These are phyloP conservation scores for Funneliformis mosseae DNA, from an alignment of 192 early-diverging fungal genomes.

Conservation along the genomic window DNA sequence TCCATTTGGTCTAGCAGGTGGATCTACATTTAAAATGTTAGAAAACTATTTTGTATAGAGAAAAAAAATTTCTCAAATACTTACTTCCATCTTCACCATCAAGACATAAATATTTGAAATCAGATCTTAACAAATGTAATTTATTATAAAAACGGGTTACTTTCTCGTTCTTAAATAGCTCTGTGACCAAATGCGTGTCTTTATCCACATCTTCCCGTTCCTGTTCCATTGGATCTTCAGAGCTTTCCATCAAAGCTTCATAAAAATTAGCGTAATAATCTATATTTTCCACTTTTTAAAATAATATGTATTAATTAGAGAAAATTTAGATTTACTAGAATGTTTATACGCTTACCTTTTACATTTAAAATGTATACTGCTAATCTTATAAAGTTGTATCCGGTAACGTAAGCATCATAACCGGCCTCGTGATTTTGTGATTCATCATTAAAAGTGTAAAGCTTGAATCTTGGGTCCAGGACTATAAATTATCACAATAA, in stretches of 20 bases:
- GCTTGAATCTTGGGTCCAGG: conserved; percentile 53
- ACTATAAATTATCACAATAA: conserved; percentile 35
- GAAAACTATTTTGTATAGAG: not conserved
- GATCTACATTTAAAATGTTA: not conserved
- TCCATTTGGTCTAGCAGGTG: conserved; percentile 13
- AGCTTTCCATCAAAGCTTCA: not conserved
- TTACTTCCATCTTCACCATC: conserved; percentile 47
- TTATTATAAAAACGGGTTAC: conserved; percentile 55
- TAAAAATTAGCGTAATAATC: not conserved
- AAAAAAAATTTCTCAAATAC: not conserved
- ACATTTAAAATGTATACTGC: conserved; percentile 51
- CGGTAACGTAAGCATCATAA: conserved; percentile 91
- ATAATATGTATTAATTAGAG: not conserved
- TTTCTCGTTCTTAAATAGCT: conserved; percentile 18
- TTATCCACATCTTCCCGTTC: not conserved
- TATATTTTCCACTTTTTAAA: not conserved
- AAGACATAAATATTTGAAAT: conserved; percentile 62
- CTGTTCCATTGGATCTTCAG: conserved; percentile 8
- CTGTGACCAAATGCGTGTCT: conserved; percentile 1
- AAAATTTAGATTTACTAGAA: not conserved
- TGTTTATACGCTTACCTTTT: conserved; percentile 18
- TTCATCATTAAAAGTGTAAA: conserved; percentile 42
- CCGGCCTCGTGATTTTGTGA: conserved; percentile 85
- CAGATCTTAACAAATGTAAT: conserved; percentile 68
- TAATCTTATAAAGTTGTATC: conserved; percentile 75